phyloP scores from a whole-genome alignment of 2,329 filamentous ascomycete genomes.

The Ilyonectria destructans region DNA sequence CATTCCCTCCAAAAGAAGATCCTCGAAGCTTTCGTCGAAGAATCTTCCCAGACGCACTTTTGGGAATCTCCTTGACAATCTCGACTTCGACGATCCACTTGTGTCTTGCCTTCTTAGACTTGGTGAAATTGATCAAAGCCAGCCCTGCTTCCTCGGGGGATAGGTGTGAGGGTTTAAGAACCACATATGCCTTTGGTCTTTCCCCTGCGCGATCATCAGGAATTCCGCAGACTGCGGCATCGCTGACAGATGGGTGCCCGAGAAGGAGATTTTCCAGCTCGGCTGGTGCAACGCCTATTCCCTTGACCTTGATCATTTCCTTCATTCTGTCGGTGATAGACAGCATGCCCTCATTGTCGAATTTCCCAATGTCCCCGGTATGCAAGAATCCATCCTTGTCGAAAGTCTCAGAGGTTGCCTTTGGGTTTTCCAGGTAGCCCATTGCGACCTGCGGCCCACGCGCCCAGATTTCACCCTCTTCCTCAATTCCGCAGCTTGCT shows the following conservation, averaged over 20 bases:
- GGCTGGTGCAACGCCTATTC: constrained; percentile 74
- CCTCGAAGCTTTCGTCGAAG: constrained; percentile 5
- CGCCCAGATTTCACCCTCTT: constrained; percentile 67
- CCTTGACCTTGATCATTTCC: constrained; percentile 58
- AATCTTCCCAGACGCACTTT: constrained; percentile 66
- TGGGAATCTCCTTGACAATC: constrained; percentile 70
- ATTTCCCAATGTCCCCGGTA: constrained; percentile 71
- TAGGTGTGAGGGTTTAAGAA: constrained; percentile 55
- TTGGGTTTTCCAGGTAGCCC: constrained; percentile 64
- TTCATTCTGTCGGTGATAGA: constrained; percentile 76
- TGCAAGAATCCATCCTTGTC: constrained; percentile 71
- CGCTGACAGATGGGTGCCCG: constrained; percentile 69
- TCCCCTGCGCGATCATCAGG: constrained; percentile 71
- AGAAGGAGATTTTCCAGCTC: constrained; percentile 77
- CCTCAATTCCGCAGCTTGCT: constrained; percentile 65
- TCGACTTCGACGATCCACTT: constrained; percentile 69
- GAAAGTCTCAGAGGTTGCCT: constrained; percentile 65
- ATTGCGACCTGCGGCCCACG: constrained; percentile 65
- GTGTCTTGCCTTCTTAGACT: constrained; percentile 68
- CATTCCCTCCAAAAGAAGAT: background rate
- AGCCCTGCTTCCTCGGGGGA: constrained; percentile 46
- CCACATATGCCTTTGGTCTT: constrained; percentile 71
- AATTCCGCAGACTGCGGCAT: constrained; percentile 70
- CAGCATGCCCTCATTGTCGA: constrained; percentile 71
- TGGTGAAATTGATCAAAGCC: constrained; percentile 62